A percentile compares a stretch with the other conserved stretches of the same genome.
Evolutionary conservation across 805 yeast species (phyloP).

Genomic region (Yarrowia bubula): DNA sequence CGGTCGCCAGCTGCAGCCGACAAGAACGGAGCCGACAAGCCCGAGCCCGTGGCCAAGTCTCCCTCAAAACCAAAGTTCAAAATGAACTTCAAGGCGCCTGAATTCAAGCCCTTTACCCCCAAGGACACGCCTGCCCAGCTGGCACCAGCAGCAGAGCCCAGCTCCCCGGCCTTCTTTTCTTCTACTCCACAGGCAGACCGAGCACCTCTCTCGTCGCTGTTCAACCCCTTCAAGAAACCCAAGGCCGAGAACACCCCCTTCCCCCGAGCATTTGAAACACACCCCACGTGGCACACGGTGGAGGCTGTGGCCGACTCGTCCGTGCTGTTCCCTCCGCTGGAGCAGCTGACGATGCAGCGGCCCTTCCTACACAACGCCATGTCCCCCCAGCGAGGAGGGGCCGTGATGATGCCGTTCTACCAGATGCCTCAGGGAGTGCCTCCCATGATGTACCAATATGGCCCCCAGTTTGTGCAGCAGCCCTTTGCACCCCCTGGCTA

Average conservation of each 20-base stretch:
- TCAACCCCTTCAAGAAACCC: slow-evolving; percentile 25
- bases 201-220: neutral
- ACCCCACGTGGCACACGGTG: slow-evolving; percentile 24
- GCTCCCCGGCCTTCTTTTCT: neutral
- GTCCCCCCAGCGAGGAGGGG: slow-evolving; percentile 26
- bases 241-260: slow-evolving; percentile 14
- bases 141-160: slow-evolving; percentile 9
- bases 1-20: slow-evolving; percentile 26
- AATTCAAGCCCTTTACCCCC: slow-evolving; percentile 52
- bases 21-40: slow-evolving; percentile 2
- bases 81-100: slow-evolving; percentile 56
- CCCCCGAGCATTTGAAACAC: slow-evolving; percentile 25
- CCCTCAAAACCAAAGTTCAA: slow-evolving; percentile 44
- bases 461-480: slow-evolving; percentile 24
- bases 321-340: slow-evolving; percentile 16
- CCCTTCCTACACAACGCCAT: slow-evolving; percentile 22
- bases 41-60: slow-evolving; percentile 30
- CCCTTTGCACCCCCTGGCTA: slow-evolving; percentile 21
- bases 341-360: slow-evolving; percentile 21
- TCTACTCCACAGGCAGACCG: slow-evolving; percentile 2
- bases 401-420: slow-evolving; percentile 26
- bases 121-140: slow-evolving; percentile 15
- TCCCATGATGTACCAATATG: slow-evolving; percentile 26
- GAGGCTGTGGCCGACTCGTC: slow-evolving; percentile 20
- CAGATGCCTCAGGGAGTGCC: slow-evolving; percentile 21